A percentile compares a stretch with the other conserved stretches of the same genome.
Conservation (phyloP, 1,284 basidiomycete genomes). For the Leccinum fuscescens region DNA sequence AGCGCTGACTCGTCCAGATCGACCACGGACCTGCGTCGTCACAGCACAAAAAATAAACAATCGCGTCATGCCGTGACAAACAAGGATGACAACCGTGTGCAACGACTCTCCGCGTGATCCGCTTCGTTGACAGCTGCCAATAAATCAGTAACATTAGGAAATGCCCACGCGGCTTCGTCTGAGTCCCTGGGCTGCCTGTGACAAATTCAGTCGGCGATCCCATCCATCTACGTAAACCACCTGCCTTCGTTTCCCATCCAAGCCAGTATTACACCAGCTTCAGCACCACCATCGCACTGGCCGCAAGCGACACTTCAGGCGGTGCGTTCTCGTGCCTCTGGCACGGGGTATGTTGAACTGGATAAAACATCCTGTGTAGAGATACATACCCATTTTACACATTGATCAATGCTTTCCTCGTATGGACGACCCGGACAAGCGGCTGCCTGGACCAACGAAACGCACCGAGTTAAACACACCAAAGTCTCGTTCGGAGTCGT, state of each 20-base stretch:
- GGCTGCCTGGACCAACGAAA: neutral
- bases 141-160: conserved; percentile 57
- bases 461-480: neutral
- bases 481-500: neutral
- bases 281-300: conserved; percentile 66
- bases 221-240: conserved; percentile 6
- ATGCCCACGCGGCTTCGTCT: conserved; percentile 60
- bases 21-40: conserved; percentile 47
- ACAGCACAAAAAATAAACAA: conserved; percentile 6
- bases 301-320: conserved; percentile 73
- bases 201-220: conserved; percentile 10
- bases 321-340: conserved; percentile 64
- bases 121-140: conserved; percentile 45
- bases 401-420: no score
- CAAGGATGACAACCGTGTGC: conserved; percentile 34
- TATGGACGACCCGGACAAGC: no score
- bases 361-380: no score
- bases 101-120: conserved; percentile 35
- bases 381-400: no score
- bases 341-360: conserved; percentile 1
- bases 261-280: conserved; percentile 75
- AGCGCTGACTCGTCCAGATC: conserved; percentile 53
- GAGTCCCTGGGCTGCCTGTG: conserved; percentile 47
- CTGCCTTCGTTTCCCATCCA: conserved; percentile 69
- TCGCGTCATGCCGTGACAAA: conserved; percentile 21